A percentile compares a stretch with the other conserved stretches of the same genome.
These are phyloP conservation scores for Diaporthe ampelina DNA, from an alignment of 2,329 filamentous ascomycete genomes.

Conservation along the genomic window DNA sequence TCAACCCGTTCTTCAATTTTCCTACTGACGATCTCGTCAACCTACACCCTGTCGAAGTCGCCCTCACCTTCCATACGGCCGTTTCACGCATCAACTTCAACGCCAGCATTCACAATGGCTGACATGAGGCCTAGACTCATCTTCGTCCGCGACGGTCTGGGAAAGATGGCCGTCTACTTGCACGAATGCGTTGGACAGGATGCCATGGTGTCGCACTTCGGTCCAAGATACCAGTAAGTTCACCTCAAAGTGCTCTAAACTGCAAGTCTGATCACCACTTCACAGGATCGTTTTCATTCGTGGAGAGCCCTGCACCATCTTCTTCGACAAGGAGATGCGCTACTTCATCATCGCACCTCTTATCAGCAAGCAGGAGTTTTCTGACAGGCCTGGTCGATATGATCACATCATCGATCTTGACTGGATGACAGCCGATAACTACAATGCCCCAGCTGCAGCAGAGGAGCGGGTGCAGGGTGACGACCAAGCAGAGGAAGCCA, in stretches of 20 bases:
- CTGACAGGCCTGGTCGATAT: neutral
- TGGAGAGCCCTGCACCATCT: conserved; percentile 23
- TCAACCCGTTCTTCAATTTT: too few relatives aligned
- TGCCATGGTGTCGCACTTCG: neutral
- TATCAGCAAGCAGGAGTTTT: neutral
- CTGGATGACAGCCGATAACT: neutral
- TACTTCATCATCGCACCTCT: neutral
- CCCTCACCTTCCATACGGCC: neutral
- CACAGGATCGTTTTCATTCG: neutral
- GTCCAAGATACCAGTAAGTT: conserved; percentile 33
- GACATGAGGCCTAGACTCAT: neutral
- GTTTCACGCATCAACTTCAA: neutral
- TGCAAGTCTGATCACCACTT: neutral
- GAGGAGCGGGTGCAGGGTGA: neutral
- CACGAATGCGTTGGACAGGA: conserved; percentile 5
- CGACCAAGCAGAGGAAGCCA: neutral
- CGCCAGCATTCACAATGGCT: conserved; percentile 1
- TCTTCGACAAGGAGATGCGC: neutral
- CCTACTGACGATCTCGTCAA: neutral
- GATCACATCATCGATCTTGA: conserved; percentile 21
- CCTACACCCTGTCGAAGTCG: neutral
- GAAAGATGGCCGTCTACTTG: neutral
- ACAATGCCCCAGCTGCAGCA: neutral
- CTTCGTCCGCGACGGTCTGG: conserved; percentile 26
- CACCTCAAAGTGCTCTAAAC: neutral